These are phyloP conservation scores for Gautieria morchelliformis DNA, from an alignment of 768 basidiomycete genomes.

Conservation along the genomic window DNA sequence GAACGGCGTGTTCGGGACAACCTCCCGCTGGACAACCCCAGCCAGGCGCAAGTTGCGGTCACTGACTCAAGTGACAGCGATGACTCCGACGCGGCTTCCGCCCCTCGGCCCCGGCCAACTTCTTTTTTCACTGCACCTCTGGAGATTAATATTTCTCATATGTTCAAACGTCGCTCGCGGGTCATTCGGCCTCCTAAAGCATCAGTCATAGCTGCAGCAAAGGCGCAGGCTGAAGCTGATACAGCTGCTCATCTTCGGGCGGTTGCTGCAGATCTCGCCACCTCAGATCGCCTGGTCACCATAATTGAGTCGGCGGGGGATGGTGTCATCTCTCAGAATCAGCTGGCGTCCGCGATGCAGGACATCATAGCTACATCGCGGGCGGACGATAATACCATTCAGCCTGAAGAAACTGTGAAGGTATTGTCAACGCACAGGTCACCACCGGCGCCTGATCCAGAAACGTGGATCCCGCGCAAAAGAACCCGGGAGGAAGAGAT, in stretches of 20 bases:
- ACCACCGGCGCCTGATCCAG: neutral
- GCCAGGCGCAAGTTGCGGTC: neutral
- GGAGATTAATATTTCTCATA: neutral
- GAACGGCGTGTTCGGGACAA: neutral
- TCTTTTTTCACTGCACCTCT: constrained; percentile 7
- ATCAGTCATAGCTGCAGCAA: neutral
- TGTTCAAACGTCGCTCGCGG: neutral
- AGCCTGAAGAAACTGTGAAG: neutral
- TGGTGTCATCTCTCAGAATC: neutral
- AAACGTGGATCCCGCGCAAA: neutral
- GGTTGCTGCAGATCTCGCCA: neutral
- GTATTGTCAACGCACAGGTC: neutral
- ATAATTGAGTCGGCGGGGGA: neutral
- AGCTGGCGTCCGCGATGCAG: neutral
- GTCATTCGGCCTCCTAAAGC: neutral
- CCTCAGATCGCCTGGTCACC: neutral
- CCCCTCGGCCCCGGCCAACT: constrained; percentile 5
- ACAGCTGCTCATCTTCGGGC: neutral
- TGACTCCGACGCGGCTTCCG: constrained; percentile 8
- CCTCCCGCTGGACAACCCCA: neutral
- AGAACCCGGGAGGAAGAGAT: neutral
- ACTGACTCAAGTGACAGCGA: constrained; percentile 1
- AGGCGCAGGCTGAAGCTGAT: neutral
- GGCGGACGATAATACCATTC: neutral
- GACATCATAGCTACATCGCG: neutral